Percentiles rank a stretch among this genome's conserved stretches.
Evolutionary conservation across 306 rosid genomes (phyloP).

Genomic region (Gynostemma pentaphyllum): DNA sequence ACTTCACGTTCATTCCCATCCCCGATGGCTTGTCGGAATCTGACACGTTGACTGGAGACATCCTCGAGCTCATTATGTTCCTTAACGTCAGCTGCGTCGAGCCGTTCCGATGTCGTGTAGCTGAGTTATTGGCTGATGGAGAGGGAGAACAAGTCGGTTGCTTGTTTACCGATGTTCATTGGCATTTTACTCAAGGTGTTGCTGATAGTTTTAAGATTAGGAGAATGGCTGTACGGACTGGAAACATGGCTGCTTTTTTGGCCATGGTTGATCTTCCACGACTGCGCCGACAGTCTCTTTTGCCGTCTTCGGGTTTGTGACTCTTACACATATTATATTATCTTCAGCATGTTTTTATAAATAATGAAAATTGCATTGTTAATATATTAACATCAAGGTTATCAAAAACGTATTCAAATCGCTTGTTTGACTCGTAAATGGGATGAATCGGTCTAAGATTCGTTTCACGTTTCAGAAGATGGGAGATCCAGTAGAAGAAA

Average conservation of each 20-base stretch:
- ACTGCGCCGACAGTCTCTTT: slow-evolving; percentile 8
- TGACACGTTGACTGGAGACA: not conserved
- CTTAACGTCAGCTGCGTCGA: slow-evolving; percentile 11
- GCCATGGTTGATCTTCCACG: slow-evolving; percentile 21
- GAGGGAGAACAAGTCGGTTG: slow-evolving; percentile 23
- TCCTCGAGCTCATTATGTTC: not conserved
- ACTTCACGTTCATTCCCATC: slow-evolving; percentile 13
- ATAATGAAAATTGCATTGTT: no score
- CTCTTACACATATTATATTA: no score
- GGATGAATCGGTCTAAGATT: no score
- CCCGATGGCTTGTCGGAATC: not conserved
- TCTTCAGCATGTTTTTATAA: no score
- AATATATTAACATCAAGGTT: no score
- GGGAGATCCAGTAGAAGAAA: no score
- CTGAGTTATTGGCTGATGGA: slow-evolving; percentile 8
- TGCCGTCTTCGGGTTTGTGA: slow-evolving; percentile 18
- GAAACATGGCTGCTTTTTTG: slow-evolving; percentile 12
- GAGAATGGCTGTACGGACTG: slow-evolving; percentile 25
- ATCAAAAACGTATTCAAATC: no score
- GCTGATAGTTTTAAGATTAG: slow-evolving; percentile 27
- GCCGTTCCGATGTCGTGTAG: slow-evolving; percentile 21
- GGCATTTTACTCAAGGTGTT: slow-evolving; percentile 23
- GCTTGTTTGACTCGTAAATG: no score
- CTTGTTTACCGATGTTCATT: slow-evolving; percentile 30
- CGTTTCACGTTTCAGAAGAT: no score